phyloP scores from a whole-genome alignment of 2,329 filamentous ascomycete species.

The Hymenoscyphus scutula region DNA sequence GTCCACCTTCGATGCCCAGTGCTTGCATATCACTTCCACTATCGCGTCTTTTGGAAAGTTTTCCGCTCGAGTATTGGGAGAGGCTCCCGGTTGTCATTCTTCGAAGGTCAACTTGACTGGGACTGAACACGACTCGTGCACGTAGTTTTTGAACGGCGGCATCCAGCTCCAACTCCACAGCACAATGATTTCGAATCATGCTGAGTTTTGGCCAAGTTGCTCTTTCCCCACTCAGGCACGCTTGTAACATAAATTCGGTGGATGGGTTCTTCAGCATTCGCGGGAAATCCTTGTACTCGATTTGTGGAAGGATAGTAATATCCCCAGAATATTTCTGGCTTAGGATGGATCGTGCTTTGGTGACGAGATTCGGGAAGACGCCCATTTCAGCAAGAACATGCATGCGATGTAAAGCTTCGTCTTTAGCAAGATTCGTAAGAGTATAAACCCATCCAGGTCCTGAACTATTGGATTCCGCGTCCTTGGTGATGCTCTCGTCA shows the following conservation, averaged over 20 bases:
- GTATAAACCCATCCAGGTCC: constrained; percentile 57
- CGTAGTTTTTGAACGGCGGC: constrained; percentile 68
- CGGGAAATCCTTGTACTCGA: constrained; percentile 71
- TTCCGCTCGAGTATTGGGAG: constrained; percentile 11
- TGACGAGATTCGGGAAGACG: constrained; percentile 73
- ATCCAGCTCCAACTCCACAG: constrained; percentile 83
- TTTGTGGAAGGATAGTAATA: constrained; percentile 86
- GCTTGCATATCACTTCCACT: constrained; percentile 22
- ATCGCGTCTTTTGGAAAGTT: constrained; percentile 25
- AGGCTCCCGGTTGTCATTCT: constrained; percentile 29
- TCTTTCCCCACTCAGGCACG: constrained; percentile 73
- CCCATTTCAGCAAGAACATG: constrained; percentile 78
- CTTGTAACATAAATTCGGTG: constrained; percentile 78
- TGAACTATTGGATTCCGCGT: constrained; percentile 35
- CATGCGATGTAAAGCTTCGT: constrained; percentile 77
- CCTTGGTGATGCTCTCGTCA: constrained; percentile 48
- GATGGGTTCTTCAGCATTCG: constrained; percentile 81
- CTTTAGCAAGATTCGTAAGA: constrained; percentile 70
- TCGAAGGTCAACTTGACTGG: constrained; percentile 35
- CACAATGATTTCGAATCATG: constrained; percentile 80
- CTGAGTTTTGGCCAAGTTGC: constrained; percentile 91
- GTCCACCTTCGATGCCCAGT: constrained; percentile 12
- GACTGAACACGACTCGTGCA: constrained; percentile 52
- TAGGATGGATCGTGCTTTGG: constrained; percentile 76
- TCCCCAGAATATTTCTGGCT: constrained; percentile 92